A percentile compares a stretch with the other conserved stretches of the same genome.
These are phyloP conservation scores for Tulasnella sp. DNA, from an alignment of 768 basidiomycete genomes.

Conservation along the genomic window DNA sequence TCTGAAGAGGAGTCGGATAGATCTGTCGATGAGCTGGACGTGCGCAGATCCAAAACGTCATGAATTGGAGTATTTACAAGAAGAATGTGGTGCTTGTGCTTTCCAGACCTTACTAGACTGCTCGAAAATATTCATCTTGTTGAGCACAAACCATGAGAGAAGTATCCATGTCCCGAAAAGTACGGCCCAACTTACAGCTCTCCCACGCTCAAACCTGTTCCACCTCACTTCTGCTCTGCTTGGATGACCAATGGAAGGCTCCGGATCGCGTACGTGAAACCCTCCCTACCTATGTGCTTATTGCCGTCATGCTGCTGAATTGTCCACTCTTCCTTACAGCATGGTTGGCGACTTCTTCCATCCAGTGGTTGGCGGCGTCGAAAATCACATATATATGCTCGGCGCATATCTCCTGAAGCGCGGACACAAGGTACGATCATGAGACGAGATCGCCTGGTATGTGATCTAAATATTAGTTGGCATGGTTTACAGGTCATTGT, in stretches of 20 bases:
- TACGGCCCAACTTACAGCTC: not conserved
- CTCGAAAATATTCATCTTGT: not conserved
- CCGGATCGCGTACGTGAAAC: conserved; percentile 7
- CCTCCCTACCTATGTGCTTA: not conserved
- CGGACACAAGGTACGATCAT: conserved; percentile 66
- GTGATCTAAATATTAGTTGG: not conserved
- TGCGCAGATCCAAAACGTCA: too few species aligned
- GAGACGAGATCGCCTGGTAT: not conserved
- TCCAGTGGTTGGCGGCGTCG: conserved; percentile 88
- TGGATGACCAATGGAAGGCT: not conserved
- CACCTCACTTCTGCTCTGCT: not conserved
- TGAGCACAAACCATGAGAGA: not conserved
- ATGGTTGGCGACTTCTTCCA: conserved; percentile 98
- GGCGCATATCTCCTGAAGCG: conserved; percentile 66
- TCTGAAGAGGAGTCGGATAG: too few species aligned
- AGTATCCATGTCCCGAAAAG: not conserved
- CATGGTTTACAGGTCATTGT: conserved; percentile 60
- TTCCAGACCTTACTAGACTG: not conserved
- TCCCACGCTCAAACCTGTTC: not conserved
- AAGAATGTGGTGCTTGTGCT: too few species aligned
- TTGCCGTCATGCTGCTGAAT: too few species aligned
- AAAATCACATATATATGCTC: conserved; percentile 92
- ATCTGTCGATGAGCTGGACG: too few species aligned
- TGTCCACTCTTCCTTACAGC: conserved; percentile 31
- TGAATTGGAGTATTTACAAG: too few species aligned